A percentile compares a stretch with the other conserved stretches of the same genome.
Evolutionary conservation across 768 basidiomycete genomes (phyloP).

Genomic region (Kwoniella heveanensis): DNA sequence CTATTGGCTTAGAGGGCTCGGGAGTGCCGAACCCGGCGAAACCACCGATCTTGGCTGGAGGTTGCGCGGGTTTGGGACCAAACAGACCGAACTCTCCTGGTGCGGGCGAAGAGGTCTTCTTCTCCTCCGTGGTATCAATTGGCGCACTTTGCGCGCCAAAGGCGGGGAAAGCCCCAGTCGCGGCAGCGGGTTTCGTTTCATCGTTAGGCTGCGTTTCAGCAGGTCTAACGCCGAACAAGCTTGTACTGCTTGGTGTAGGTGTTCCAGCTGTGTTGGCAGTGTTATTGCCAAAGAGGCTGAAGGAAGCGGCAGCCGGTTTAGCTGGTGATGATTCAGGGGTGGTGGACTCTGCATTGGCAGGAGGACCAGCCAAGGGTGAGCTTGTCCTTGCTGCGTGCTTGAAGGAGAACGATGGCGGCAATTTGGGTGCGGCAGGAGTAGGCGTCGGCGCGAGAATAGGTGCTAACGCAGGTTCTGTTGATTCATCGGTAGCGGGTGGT

Average conservation of each 20-base stretch:
- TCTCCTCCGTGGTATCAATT: background rate
- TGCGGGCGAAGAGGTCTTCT: background rate
- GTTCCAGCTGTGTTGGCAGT: slow-evolving; percentile 1
- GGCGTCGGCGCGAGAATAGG: background rate
- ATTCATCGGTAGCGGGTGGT: background rate
- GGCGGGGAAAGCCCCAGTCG: no score
- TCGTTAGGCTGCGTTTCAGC: background rate
- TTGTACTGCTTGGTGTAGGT: slow-evolving; percentile 4
- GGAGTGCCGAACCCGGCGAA: background rate
- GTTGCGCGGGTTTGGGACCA: slow-evolving; percentile 8
- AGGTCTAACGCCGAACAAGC: slow-evolving; percentile 7
- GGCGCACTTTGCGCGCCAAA: background rate
- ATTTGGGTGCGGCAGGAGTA: slow-evolving; percentile 13
- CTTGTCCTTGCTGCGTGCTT: slow-evolving; percentile 43
- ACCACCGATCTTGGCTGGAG: background rate
- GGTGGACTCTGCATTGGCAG: slow-evolving; percentile 20
- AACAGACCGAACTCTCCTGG: slow-evolving; percentile 16
- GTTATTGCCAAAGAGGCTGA: slow-evolving; percentile 21
- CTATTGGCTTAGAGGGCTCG: background rate
- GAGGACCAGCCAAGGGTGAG: slow-evolving; percentile 44
- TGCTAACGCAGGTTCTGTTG: background rate
- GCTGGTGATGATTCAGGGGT: slow-evolving; percentile 37
- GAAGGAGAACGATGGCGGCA: slow-evolving; percentile 24
- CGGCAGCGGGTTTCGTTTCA: no score
- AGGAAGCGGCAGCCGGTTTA: slow-evolving; percentile 19